Percentiles rank a stretch among this genome's conserved stretches.
These are phyloP conservation scores for Termitomyces sp. DNA, from an alignment of 768 basidiomycete genomes.

Conservation along the genomic window DNA sequence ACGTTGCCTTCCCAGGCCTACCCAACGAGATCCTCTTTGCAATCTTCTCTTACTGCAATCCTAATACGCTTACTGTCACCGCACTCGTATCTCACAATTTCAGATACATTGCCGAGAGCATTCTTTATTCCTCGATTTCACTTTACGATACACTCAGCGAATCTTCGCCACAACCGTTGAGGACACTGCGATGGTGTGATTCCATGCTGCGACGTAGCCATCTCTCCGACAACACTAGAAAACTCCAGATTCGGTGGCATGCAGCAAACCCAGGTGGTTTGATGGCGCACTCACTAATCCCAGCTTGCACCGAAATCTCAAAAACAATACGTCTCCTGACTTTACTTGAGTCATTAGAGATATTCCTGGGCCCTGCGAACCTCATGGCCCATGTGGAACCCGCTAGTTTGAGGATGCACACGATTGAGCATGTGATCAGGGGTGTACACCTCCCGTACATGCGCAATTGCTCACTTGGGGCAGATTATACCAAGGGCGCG, in stretches of 20 bases:
- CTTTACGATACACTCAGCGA: conserved; percentile 43
- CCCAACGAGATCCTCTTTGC: conserved; percentile 53
- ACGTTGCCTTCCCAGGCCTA: conserved; percentile 16
- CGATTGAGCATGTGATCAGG: conserved; percentile 40
- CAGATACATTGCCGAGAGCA: conserved; percentile 51
- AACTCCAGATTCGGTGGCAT: conserved; percentile 52
- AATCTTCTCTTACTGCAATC: conserved; percentile 38
- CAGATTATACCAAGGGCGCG: conserved; percentile 37
- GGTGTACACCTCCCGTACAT: conserved; percentile 35
- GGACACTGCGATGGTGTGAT: conserved; percentile 46
- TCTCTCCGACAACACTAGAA: conserved; percentile 39
- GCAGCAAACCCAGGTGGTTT: conserved; percentile 29
- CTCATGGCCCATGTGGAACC: conserved; percentile 12
- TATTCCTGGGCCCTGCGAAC: conserved; percentile 45
- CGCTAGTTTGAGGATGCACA: conserved; percentile 22
- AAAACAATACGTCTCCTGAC: conserved; percentile 28
- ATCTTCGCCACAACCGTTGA: conserved; percentile 32
- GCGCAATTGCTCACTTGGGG: conserved; percentile 36
- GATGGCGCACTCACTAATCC: conserved; percentile 25
- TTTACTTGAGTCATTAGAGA: conserved; percentile 49
- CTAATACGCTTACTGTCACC: conserved; percentile 31
- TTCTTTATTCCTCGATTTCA: conserved; percentile 49
- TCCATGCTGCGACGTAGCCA: conserved; percentile 42
- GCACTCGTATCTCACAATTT: conserved; percentile 41
- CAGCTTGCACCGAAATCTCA: conserved; percentile 35